A percentile compares a stretch with the other conserved stretches of the same genome.
Evolutionary conservation across 345 rosid species (phyloP).

Genomic region (Pelargonium nanum): DNA sequence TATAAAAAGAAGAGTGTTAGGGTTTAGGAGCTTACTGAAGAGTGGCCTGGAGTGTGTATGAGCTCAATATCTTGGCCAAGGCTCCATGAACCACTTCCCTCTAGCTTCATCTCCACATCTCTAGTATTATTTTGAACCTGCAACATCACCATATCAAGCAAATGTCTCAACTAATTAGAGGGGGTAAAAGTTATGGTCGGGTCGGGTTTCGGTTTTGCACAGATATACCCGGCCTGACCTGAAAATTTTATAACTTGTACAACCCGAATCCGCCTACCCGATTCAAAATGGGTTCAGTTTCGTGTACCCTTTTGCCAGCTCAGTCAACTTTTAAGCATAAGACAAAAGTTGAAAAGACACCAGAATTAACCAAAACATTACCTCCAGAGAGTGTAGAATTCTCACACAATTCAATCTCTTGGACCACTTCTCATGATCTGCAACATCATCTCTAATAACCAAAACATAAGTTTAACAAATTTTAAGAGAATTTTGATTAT

Average conservation of each 20-base stretch:
- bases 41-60: constrained; percentile 51
- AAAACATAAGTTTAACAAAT: constrained; percentile 13
- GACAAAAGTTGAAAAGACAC: background rate
- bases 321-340: background rate
- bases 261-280: no score
- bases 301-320: no score
- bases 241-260: no score
- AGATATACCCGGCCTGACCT: no score
- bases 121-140: constrained; percentile 36
- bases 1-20: background rate
- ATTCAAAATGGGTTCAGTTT: no score
- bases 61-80: constrained; percentile 35
- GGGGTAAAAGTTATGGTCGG: no score
- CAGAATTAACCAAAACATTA: constrained; percentile 3
- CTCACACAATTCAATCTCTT: constrained; percentile 35
- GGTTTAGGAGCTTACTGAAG: constrained; percentile 29
- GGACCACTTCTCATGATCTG: constrained; percentile 61
- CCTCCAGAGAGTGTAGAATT: constrained; percentile 50
- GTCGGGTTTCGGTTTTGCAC: no score
- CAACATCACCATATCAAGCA: background rate
- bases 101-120: constrained; percentile 51
- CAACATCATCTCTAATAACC: constrained; percentile 51
- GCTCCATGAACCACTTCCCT: constrained; percentile 59
- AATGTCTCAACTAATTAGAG: no score
- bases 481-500: constrained; percentile 1